These are phyloP conservation scores for Alternaria triticina DNA, from an alignment of 2,329 filamentous ascomycete species.

Conservation along the genomic window DNA sequence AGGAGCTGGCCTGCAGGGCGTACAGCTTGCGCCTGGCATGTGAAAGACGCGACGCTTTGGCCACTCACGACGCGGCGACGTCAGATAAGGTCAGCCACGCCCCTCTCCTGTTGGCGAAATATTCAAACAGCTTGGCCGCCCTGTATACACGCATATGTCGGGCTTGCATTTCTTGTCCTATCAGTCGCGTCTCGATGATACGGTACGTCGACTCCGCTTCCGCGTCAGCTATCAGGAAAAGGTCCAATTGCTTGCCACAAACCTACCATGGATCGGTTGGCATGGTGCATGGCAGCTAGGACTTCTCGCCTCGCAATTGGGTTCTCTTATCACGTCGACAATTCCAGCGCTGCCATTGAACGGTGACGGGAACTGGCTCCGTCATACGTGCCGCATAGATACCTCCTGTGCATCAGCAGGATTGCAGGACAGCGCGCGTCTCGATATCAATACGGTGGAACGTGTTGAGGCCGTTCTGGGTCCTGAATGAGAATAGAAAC, in stretches of 20 bases:
- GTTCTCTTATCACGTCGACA: constrained; percentile 8
- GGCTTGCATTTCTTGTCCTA: background rate
- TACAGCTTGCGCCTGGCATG: constrained; percentile 23
- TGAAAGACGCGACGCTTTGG: constrained; percentile 28
- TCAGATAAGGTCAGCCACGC: constrained; percentile 14
- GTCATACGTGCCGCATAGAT: constrained; percentile 17
- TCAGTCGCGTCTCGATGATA: background rate
- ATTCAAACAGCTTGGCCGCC: background rate
- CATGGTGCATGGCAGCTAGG: background rate
- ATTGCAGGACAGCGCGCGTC: constrained; percentile 8
- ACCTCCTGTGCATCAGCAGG: constrained; percentile 3
- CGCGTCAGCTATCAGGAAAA: background rate
- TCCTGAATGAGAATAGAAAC: constrained; percentile 1
- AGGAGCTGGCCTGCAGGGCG: constrained; percentile 20
- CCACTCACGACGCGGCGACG: constrained; percentile 11
- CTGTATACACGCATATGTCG: background rate
- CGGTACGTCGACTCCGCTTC: background rate
- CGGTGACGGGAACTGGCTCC: constrained; percentile 5
- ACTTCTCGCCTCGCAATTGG: constrained; percentile 5
- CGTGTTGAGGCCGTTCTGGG: constrained; percentile 14
- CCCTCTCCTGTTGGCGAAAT: constrained; percentile 11
- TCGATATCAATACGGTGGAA: constrained; percentile 9
- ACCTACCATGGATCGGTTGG: constrained; percentile 5
- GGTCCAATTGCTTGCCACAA: background rate
- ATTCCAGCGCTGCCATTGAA: background rate